Base-by-base conservation (phyloP, 2,329 filamentous ascomycete species). In the Calonectria pseudoreteaudii region DNA sequence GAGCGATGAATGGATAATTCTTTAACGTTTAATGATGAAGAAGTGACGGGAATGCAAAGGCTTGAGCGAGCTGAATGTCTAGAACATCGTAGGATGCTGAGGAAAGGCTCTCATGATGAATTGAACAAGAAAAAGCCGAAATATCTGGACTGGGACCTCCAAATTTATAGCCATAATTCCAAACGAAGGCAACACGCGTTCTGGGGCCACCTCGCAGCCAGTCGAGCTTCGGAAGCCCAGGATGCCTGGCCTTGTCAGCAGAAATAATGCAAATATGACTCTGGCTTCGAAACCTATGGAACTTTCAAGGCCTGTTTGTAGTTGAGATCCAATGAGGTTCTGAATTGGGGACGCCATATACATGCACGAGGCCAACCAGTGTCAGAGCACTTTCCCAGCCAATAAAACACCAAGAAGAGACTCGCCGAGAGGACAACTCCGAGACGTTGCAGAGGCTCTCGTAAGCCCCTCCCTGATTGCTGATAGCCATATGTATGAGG, bases 331-430 rank as follows among this genome's bases (percentile, higher is more conserved):
- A 50, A 53, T 50, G 31, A 41, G 20, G 65, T 50, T 53, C 5
- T 56, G 14, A 28, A 20, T 28, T 18, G 10, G 9, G 8, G 23
- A n/a, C 31, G 49, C 34, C 23, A 52, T 44, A n/a, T 44, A 23
- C 26, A 56, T 67, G 65, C 65, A 41, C 23, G 34, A 56, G 65
- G 65, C 65, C 65, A 14, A 67, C 65, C 31, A 56, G 4, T n/a
- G 4, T 49, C 47, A 41, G 30, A 18, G n/a, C 30, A 34, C 23
- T 28, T 26, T 53, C 13, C 28, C 65, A 44, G 38, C 50, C 65
- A 52, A 38, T 52, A 16, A 18, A 31, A 67, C 23, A 67, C 10
- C 30, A 56, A 53, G 30, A 28, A 18, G 6, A 16, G 56, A 11
- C 31, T 16, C 16, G 8, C 34, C 26, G 34, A 38, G 13, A 26